Conservation (phyloP, 1,139 yeast species). For the Protomyces inundatus region DNA sequence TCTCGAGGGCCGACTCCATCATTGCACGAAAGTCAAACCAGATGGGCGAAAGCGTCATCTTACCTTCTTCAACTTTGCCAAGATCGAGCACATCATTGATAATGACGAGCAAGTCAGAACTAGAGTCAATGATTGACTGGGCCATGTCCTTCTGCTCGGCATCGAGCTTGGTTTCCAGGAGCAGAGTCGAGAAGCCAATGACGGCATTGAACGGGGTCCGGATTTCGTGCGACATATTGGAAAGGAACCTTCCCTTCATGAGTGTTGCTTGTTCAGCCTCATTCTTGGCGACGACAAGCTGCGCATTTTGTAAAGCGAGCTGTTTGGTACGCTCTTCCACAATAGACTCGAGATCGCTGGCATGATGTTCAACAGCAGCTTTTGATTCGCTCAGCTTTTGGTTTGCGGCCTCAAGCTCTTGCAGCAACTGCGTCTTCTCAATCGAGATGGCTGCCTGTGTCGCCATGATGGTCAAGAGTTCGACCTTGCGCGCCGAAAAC, state of each 20-base stretch:
- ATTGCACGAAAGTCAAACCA: conserved; percentile 46
- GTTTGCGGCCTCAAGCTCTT: conserved; percentile 7
- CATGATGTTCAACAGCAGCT: background rate
- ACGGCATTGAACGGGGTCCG: conserved; percentile 90
- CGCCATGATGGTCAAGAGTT: conserved; percentile 30
- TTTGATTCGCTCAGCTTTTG: conserved; percentile 2
- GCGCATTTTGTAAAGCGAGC: conserved; percentile 19
- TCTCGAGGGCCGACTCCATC: conserved; percentile 15
- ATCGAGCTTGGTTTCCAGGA: conserved; percentile 68
- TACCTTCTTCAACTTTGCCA: conserved; percentile 74
- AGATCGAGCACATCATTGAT: conserved; percentile 61
- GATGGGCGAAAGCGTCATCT: conserved; percentile 64
- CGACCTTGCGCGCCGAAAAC: conserved; percentile 23
- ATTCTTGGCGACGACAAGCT: conserved; percentile 36
- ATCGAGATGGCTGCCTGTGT: conserved; percentile 33
- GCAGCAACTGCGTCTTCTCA: conserved; percentile 28
- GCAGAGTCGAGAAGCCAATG: conserved; percentile 85
- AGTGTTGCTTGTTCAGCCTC: conserved; percentile 27
- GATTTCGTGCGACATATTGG: conserved; percentile 59
- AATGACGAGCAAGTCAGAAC: conserved; percentile 67
- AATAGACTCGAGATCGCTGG: conserved; percentile 4
- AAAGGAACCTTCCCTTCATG: conserved; percentile 78
- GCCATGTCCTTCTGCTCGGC: conserved; percentile 77
- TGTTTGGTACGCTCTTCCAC: conserved; percentile 13
- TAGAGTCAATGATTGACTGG: conserved; percentile 69